Evolutionary conservation across 371 early-diverging fungal species (phyloP).

Genomic region (Gilbertella persicaria): DNA sequence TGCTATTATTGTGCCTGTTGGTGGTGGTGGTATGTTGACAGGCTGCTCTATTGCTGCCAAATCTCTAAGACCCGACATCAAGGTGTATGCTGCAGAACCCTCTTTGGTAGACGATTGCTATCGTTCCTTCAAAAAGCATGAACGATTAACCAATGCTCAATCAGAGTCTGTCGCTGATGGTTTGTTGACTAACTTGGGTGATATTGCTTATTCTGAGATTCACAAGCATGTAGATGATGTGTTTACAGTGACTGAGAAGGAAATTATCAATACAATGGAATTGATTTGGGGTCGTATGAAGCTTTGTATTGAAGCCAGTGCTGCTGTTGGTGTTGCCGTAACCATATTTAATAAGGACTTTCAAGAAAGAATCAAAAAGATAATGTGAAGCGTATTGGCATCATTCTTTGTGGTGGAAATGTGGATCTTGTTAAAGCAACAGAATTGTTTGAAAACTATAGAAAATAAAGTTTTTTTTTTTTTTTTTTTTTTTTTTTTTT

Average conservation of each 20-base stretch:
- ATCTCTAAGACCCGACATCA: conserved; percentile 30
- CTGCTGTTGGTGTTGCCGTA: conserved; percentile 54
- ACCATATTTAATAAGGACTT: conserved; percentile 47
- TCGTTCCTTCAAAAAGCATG: conserved; percentile 27
- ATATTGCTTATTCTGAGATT: conserved; percentile 44
- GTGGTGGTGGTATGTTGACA: conserved; percentile 63
- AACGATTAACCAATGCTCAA: conserved; percentile 14
- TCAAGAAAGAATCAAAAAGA: conserved; percentile 16
- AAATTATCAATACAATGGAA: conserved; percentile 53
- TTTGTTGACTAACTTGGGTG: conserved; percentile 43
- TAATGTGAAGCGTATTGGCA: conserved; percentile 30
- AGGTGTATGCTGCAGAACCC: conserved; percentile 59
- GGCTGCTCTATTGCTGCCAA: conserved; percentile 55
- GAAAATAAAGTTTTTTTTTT: neutral
- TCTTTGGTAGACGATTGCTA: conserved; percentile 41
- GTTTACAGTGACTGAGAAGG: conserved; percentile 53
- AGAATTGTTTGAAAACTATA: conserved; percentile 8
- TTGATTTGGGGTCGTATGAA: conserved; percentile 56
- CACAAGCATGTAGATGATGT: conserved; percentile 51
- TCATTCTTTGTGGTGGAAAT: conserved; percentile 49
- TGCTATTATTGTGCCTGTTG: conserved; percentile 52
- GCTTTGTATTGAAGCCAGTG: conserved; percentile 57
- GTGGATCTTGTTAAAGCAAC: conserved; percentile 34
- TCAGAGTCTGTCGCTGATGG: conserved; percentile 46
- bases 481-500: no score